Percentiles rank a stretch among this genome's conserved stretches.
phyloP scores from a whole-genome alignment of 371 early-diverging fungal genomes.

The Rhizopus arrhizus region DNA sequence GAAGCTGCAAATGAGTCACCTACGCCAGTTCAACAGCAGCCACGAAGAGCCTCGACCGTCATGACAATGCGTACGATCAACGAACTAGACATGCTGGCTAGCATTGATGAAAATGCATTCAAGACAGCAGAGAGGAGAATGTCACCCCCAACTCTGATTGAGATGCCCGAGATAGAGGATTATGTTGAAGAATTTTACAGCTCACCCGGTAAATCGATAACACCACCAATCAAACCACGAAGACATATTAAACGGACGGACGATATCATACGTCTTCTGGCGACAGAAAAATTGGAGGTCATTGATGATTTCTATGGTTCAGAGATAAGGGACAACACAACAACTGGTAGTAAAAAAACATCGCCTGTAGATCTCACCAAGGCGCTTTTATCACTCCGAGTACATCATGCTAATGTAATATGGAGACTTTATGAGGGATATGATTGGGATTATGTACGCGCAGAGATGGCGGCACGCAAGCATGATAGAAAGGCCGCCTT shows the following conservation, averaged over 20 bases:
- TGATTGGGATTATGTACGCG: constrained; percentile 50
- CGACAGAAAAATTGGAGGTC: constrained; percentile 47
- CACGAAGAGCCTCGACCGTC: too few relatives aligned
- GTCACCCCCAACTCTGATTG: constrained; percentile 22
- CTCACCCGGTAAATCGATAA: not conserved
- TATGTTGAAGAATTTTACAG: constrained; percentile 59
- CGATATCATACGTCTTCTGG: constrained; percentile 16
- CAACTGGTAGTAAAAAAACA: constrained; percentile 28
- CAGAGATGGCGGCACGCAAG: constrained; percentile 17
- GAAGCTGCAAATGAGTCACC: too few relatives aligned
- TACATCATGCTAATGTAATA: constrained; percentile 60
- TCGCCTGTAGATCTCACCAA: constrained; percentile 27
- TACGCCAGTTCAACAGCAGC: too few relatives aligned
- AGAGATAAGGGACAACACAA: constrained; percentile 25
- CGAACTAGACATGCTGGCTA: constrained; percentile 46
- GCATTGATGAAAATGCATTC: constrained; percentile 68
- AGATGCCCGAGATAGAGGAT: constrained; percentile 25
- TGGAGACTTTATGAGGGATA: constrained; percentile 71
- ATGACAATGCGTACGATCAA: not conserved
- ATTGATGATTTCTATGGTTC: constrained; percentile 66
- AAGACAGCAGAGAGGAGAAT: constrained; percentile 8
- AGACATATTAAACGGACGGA: constrained; percentile 13
- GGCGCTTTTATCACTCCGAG: constrained; percentile 52
- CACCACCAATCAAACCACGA: not conserved
- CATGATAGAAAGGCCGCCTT: not conserved